Evolutionary conservation across 495 filamentous ascomycete genomes (phyloP).

Genomic region (Penicillium alfredii): DNA sequence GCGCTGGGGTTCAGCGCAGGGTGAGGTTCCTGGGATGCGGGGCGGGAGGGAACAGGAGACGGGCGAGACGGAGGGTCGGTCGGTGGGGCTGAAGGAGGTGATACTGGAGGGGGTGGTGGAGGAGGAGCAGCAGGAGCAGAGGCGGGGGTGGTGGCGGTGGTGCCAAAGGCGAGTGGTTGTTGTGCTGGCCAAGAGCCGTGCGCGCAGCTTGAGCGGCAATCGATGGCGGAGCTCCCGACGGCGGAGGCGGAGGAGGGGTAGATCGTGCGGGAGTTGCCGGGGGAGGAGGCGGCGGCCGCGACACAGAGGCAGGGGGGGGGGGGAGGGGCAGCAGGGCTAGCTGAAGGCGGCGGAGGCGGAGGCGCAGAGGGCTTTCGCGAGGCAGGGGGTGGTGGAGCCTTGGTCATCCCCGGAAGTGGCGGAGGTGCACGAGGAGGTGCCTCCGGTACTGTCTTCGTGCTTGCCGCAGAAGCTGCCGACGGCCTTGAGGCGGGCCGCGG

Average conservation of each 20-base stretch:
- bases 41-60: constrained; percentile 42
- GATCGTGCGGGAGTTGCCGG: constrained; percentile 34
- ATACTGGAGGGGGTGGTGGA: constrained; percentile 39
- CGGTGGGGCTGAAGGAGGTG: constrained; percentile 44
- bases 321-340: constrained; percentile 35
- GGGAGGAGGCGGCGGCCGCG: constrained; percentile 45
- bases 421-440: constrained; percentile 60
- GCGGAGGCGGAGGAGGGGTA: constrained; percentile 36
- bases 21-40: constrained; percentile 39
- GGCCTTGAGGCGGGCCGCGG: constrained; percentile 48
- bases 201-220: constrained; percentile 41
- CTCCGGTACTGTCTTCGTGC: constrained; percentile 42
- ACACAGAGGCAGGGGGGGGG: constrained; percentile 36
- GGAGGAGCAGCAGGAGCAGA: constrained; percentile 42
- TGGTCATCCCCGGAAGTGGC: constrained; percentile 51
- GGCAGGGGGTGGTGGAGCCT: constrained; percentile 42
- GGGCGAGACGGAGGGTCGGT: constrained; percentile 44
- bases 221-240: constrained; percentile 32
- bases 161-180: constrained; percentile 6
- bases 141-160: constrained; percentile 47
- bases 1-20: constrained; percentile 67
- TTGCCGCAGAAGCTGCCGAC: constrained; percentile 40
- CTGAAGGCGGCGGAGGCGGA: constrained; percentile 37
- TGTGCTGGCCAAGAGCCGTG: constrained; percentile 22
- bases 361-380: constrained; percentile 60